Evolutionary conservation across 306 rosid genomes (phyloP), one percentile per base, ranked within the genome.

Genomic region (Quercus cerris): DNA sequence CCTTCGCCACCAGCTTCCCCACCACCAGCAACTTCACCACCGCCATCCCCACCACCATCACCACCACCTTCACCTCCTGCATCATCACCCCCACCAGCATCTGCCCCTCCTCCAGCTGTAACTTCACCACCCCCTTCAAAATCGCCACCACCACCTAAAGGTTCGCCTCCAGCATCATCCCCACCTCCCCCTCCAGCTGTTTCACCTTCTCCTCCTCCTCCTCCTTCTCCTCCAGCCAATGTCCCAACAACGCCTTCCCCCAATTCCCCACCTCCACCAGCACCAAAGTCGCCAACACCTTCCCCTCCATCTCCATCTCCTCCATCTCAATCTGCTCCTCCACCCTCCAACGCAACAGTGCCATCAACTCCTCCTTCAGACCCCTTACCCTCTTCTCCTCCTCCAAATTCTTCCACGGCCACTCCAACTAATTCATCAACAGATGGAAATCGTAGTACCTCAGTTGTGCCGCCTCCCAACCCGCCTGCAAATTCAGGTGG

Each of bases 301-400:
- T 74, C 91, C 75, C 88, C 30, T 27, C 1, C 1, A 1, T 1
- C 89, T 82, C 81, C 95, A 5, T 9, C 86, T 73, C 74, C 89
- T 82, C 81, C 96, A 5, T 9, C 86, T 70, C 72, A 75, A 58
- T 81, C 92, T 62, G 58, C 88, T 63, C 88, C 92, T 58, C 87
- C 90, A 49, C 86, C 86, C 77, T 49, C 84, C 10, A 81, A 56
- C 28, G 56, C 90, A 33, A 83, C 89, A 75, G 79, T 80, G 76
- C 88, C 91, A 41, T 84, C 93, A 35, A 85, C 90, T 71, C 94
- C 90, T 71, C 94, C 97, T 85, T 74, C 94, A 19, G 89, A 73
- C 30, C 92, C 91, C 67, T 89, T 91, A 55, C 64, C 83, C 54
- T 77, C 97, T 83, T 49, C 93, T 35, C 94, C 90, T 57, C 82